Evolutionary conservation across 495 filamentous ascomycete species (phyloP).

Genomic region (Tuber melanosporum): DNA sequence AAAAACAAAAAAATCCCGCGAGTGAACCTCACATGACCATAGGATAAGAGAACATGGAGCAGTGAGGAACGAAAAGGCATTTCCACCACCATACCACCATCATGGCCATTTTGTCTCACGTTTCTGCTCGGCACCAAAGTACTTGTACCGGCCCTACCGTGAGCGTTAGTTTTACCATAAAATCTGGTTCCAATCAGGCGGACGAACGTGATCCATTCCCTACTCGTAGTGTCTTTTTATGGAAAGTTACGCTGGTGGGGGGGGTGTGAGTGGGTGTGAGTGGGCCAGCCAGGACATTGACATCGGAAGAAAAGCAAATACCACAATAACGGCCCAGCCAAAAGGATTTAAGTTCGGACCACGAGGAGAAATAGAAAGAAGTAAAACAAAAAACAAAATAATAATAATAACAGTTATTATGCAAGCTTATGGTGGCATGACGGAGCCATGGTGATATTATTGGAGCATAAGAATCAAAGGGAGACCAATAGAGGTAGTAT

Average conservation of each 20-base stretch:
- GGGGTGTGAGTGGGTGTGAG: background rate
- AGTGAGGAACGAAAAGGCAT: background rate
- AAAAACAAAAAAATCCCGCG: background rate
- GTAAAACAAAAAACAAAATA: slow-evolving; percentile 2
- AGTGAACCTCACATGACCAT: slow-evolving; percentile 31
- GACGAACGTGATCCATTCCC: slow-evolving; percentile 19
- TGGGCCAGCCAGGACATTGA: background rate
- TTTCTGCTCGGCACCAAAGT: background rate
- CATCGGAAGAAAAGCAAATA: background rate
- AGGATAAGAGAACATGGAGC: background rate
- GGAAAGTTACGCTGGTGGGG: slow-evolving; percentile 28
- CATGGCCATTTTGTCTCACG: background rate
- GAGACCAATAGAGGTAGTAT: background rate
- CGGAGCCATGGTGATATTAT: slow-evolving; percentile 20
- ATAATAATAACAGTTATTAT: slow-evolving; percentile 16
- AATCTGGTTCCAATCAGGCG: background rate
- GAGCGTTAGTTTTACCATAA: background rate
- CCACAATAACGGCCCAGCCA: background rate
- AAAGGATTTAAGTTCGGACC: background rate
- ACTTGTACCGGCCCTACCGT: background rate
- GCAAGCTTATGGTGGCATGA: slow-evolving; percentile 16
- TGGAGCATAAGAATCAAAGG: background rate
- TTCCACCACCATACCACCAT: background rate
- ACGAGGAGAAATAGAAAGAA: background rate
- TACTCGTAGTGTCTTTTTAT: slow-evolving; percentile 26